Evolutionary conservation across 2,329 filamentous ascomycete genomes (phyloP), one percentile per base, ranked within the genome.

Genomic region (Alternaria dauci): DNA sequence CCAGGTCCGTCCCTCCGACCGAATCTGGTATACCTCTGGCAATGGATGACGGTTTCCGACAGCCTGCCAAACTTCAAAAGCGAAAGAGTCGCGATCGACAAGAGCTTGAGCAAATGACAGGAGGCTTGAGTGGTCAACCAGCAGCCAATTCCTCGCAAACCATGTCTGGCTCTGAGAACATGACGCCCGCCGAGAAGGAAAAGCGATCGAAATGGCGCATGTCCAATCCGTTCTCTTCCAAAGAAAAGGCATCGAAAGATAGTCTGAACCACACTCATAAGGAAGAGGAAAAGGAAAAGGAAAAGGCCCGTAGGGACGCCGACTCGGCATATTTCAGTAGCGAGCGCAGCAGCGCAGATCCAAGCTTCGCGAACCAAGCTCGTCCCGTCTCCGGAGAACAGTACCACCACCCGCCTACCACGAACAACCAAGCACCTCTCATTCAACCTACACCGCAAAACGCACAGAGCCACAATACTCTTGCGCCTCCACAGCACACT

Each of bases 141-240:
- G 61, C 66, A 54, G 48, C 52, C 52, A 67, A 68, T 34, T 59
- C 68, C 20, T 66, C 68, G 34, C 69, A 69, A 46, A 59, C 66
- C 16, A 58, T 66, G 53, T 54, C 53, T 5, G 55, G 64, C 46
- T 58, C 69, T 8, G 67, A 69, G 39, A 69, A 61, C 39, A 60
- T 64, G 44, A 59, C 71, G 8, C 48, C 68, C 18, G 51, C 59
- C 2, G 73, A 75, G 8, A 76, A 76, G 52, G 75, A 77, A 38
- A 78, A 77, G 67, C 72, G 68, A 36, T 78, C 76, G 8, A 76
- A 75, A 65, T 78, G 73, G 69, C 72, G 73, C 18, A 67, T 77
- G 26, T 78, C 76, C 9, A 77, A 76, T 26, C 73, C 73, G 3
- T 78, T 77, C 56, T 74, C 77, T 48, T 72, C 71, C 18, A 77